phyloP scores from a whole-genome alignment of 345 rosid genomes.

The Euphorbia lathyris region DNA sequence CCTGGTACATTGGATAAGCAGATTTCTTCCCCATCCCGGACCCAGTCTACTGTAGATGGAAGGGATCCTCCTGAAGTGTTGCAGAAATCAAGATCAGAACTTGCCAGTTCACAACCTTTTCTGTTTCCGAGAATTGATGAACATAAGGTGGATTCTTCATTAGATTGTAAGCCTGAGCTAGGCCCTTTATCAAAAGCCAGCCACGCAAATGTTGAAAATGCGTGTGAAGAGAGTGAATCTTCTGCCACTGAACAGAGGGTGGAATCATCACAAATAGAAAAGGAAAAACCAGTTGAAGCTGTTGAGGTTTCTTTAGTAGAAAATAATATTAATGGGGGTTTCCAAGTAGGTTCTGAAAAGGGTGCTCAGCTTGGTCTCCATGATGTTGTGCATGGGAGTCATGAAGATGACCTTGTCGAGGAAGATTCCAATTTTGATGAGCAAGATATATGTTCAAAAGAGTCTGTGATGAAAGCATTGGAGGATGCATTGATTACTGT shows the following conservation, averaged over 20 bases:
- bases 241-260: slow-evolving; percentile 37
- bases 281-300: slow-evolving; percentile 27
- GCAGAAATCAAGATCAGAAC: slow-evolving; percentile 48
- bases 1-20: slow-evolving; percentile 37
- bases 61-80: slow-evolving; percentile 82
- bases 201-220: slow-evolving; percentile 33
- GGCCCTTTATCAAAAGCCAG: slow-evolving; percentile 23
- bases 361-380: slow-evolving; percentile 27
- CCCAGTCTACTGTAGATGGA: slow-evolving; percentile 46
- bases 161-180: slow-evolving; percentile 37
- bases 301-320: slow-evolving; percentile 24
- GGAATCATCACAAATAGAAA: slow-evolving; percentile 25
- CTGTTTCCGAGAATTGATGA: slow-evolving; percentile 51
- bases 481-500: slow-evolving; percentile 64
- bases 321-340: slow-evolving; percentile 26
- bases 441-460: slow-evolving; percentile 50
- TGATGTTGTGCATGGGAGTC: slow-evolving; percentile 21
- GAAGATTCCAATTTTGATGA: slow-evolving; percentile 29
- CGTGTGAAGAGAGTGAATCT: slow-evolving; percentile 40
- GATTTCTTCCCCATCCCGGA: slow-evolving; percentile 25
- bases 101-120: slow-evolving; percentile 32
- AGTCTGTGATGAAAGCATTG: slow-evolving; percentile 64
- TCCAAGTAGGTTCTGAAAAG: slow-evolving; percentile 33
- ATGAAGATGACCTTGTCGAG: slow-evolving; percentile 22
- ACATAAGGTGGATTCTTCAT: slow-evolving; percentile 41